Evolutionary conservation across 345 rosid genomes (phyloP).

Genomic region (Cardamine occulta): DNA sequence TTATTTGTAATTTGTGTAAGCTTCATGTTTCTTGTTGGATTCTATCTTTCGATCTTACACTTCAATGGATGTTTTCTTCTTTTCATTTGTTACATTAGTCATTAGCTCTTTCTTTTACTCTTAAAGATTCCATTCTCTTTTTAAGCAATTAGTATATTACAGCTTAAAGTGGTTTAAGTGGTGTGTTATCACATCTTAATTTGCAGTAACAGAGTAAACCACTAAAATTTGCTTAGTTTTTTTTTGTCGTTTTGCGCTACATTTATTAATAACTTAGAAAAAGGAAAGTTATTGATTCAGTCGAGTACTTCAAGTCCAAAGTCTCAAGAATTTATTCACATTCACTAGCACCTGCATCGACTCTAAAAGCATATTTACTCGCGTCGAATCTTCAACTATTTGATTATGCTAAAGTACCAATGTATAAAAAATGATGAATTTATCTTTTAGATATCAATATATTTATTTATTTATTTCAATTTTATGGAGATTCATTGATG

Average conservation of each 20-base stretch:
- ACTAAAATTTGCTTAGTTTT: conserved; percentile 1
- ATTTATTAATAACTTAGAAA: conserved; percentile 19
- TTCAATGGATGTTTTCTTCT: conserved; percentile 35
- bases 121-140: conserved; percentile 1
- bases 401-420: conserved; percentile 35
- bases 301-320: conserved; percentile 37
- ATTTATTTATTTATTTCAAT: background rate
- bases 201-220: conserved; percentile 16
- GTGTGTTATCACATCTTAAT: background rate
- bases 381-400: conserved; percentile 36
- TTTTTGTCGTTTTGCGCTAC: conserved; percentile 20
- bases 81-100: conserved; percentile 20
- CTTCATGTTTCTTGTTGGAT: conserved; percentile 27
- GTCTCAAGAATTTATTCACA: conserved; percentile 41
- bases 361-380: conserved; percentile 31
- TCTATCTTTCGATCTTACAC: conserved; percentile 22
- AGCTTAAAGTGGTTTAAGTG: background rate
- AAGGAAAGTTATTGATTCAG: conserved; percentile 27
- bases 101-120: conserved; percentile 19
- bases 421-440: background rate
- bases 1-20: conserved; percentile 35
- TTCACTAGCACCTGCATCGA: conserved; percentile 32
- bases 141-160: background rate
- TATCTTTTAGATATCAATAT: conserved; percentile 6
- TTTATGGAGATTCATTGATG: background rate